A percentile compares a stretch with the other conserved stretches of the same genome.
Conservation (phyloP, 148 eudicot genomes). For the Chenopodium quinoa region DNA sequence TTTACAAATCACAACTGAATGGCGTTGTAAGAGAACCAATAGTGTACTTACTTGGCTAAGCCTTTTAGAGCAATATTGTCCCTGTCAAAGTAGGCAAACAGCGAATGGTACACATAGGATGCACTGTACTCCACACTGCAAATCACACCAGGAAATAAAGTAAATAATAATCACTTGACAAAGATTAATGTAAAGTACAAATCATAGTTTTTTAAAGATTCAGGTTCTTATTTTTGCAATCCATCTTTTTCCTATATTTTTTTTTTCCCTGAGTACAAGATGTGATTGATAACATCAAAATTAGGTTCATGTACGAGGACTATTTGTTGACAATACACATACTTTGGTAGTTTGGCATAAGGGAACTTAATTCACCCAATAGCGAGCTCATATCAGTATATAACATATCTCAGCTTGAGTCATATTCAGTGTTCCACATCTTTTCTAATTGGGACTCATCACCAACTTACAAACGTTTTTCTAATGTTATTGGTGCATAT, state of each 20-base stretch:
- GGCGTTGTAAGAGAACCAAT: neutral
- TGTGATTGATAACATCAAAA: neutral
- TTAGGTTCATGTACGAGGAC: neutral
- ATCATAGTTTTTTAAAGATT: neutral
- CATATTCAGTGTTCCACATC: too few species aligned
- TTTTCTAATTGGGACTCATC: too few species aligned
- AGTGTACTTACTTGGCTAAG: constrained; percentile 66
- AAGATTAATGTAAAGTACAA: neutral
- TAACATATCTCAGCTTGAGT: too few species aligned
- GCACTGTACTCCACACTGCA: constrained; percentile 91
- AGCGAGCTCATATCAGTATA: too few species aligned
- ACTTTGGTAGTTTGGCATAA: neutral
- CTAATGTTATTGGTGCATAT: too few species aligned
- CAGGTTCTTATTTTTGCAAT: neutral
- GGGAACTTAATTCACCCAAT: too few species aligned
- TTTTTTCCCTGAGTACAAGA: neutral
- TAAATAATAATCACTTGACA: neutral
- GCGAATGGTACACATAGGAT: constrained; percentile 81
- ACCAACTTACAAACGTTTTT: too few species aligned
- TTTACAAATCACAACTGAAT: neutral
- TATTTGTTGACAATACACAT: neutral
- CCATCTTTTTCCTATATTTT: neutral
- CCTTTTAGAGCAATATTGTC: constrained; percentile 86
- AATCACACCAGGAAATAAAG: constrained; percentile 18
- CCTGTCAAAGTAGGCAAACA: constrained; percentile 82